Base-by-base conservation (phyloP, 345 rosid genomes). In the Brassica cretica region DNA sequence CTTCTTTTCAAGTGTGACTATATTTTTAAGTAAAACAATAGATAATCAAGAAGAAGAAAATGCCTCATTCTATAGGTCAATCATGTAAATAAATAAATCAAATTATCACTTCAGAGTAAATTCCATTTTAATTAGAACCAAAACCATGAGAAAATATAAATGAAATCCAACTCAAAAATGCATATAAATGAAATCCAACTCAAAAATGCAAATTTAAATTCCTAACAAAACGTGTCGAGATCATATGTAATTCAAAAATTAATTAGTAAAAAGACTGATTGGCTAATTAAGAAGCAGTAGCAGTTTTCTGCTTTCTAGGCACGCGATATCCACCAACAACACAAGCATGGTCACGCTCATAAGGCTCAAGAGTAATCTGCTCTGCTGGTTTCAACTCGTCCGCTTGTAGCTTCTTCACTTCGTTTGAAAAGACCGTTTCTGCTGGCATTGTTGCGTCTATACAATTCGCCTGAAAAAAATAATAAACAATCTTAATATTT, bases 271-370 rank as follows among this genome's bases (percentile, higher is more conserved):
- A 5, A 46, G 55, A 12, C 5, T 21, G 66, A 14, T 37, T 58
- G 18, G 21, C 7, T 60, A 60, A 25, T 30, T 30, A 63, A 6
- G 66, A 11, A 61, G 35, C 33, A 27, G 66, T 62, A 62, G 82
- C 61, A 64, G 81, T 78, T 78, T 87, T 90, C 77, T 88, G 88
- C 68, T 95, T 90, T 89, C 87, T 93, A 0, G 97, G 93, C 91
- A 93, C 35, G 0, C 97, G 85, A 82, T 95, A 93, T 24, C 83
- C 90, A 2, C 99, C 97, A 0, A 89, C 87, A 3, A 95, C 99
- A 73, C 97, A 93, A 5, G 98, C 97, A 76, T 95, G 99, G 80
- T 95, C 99, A 44, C 98, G 87, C 84, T 95, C 99, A 70, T 87
- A 95, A 0, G 98, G 98, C 88, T 93, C 99, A 0, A 95, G 92